A percentile compares a stretch with the other conserved stretches of the same genome.
These are phyloP conservation scores for Pleoardoris graminearum DNA, from an alignment of 2,329 filamentous ascomycete genomes.

Conservation along the genomic window DNA sequence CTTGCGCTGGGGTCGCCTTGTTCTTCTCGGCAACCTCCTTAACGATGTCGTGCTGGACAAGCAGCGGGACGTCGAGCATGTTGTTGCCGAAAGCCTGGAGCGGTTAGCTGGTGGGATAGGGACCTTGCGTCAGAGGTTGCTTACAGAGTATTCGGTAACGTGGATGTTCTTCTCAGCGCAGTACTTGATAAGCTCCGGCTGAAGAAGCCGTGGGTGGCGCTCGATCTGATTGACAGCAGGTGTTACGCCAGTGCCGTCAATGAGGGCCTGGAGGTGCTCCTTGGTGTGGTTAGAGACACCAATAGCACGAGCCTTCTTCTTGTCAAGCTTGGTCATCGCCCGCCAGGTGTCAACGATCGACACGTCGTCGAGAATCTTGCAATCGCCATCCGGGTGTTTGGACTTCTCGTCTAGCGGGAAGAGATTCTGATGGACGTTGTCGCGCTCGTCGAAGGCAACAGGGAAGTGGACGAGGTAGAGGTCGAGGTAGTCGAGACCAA, in stretches of 20 bases:
- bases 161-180: conserved; percentile 38
- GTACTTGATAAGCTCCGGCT: conserved; percentile 34
- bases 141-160: conserved; percentile 36
- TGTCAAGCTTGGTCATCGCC: conserved; percentile 47
- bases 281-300: conserved; percentile 38
- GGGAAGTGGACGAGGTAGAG: conserved; percentile 79
- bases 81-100: conserved; percentile 60
- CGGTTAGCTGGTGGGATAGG: conserved; percentile 62
- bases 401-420: conserved; percentile 23
- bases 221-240: conserved; percentile 39
- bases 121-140: conserved; percentile 48
- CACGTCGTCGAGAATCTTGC: conserved; percentile 60
- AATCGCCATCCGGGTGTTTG: conserved; percentile 15
- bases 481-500: conserved; percentile 84
- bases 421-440: conserved; percentile 37
- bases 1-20: conserved; percentile 71
- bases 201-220: conserved; percentile 34
- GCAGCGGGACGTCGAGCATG: conserved; percentile 55
- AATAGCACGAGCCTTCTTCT: conserved; percentile 37
- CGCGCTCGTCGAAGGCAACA: conserved; percentile 56
- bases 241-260: conserved; percentile 47
- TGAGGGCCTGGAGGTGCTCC: conserved; percentile 56
- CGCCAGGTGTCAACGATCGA: conserved; percentile 43
- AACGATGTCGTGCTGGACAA: conserved; percentile 60
- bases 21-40: conserved; percentile 66